Evolutionary conservation across 2,329 filamentous ascomycete genomes (phyloP), one percentile per base, ranked within the genome.

Genomic region (Pseudofabraea citricarpa): DNA sequence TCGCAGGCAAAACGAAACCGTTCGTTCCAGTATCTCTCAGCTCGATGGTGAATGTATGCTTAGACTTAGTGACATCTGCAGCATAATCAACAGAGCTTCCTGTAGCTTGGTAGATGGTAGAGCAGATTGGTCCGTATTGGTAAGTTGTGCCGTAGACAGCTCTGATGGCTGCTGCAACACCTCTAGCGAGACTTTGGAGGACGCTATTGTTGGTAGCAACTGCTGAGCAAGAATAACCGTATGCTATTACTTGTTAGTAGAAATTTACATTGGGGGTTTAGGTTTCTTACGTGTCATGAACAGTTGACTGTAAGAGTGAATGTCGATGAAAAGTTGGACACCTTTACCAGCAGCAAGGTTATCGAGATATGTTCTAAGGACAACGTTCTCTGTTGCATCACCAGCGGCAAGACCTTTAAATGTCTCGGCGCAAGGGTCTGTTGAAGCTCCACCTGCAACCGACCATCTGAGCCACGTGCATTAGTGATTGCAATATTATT

Each of bases 281-380:
- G 38, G 15, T 20, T 46, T 50, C 52, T 35, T 41, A 55, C 54
- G 74, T 15, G 72, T 69, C 45, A 78, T 69, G 46, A 83, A 72
- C 23, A 77, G 66, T 52, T 84, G 79, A 9, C 71, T 74, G 62
- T 82, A 85, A 0, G 77, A 72, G 63, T 85, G 81, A 57, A 75
- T 78, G 61, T 85, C 81, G 50, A 85, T 75, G 61, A 75, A 85
- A 2, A 82, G 66, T 54, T 77, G 74, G 31, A 84, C 64, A 1
- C 77, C 75, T 47, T 74, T 68, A 3, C 51, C 43, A 7, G 54
- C 44, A 3, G 66, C 63, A 19, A 80, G 55, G 29, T 60, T 55
- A 37, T 67, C 64, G 16, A 75, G 63, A 36, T 73, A 71, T 5
- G 67, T 64, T 22, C 68, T 67, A 7, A 84, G 64, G 0, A 64